Base-by-base conservation (phyloP, 2,329 filamentous ascomycete genomes). In the Penicillium janthinellum region DNA sequence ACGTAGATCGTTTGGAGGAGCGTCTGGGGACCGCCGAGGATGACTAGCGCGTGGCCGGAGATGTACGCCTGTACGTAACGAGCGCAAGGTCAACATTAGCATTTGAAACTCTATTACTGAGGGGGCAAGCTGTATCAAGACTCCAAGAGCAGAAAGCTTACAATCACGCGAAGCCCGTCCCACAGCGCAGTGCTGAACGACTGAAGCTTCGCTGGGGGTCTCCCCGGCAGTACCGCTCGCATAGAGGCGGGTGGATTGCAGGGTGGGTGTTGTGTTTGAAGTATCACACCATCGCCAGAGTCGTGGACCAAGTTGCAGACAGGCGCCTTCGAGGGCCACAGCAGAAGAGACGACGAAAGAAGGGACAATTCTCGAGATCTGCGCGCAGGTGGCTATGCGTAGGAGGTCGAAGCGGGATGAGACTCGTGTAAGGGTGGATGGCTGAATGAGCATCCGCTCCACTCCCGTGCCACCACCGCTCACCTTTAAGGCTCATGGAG, bases 1-100 rank as follows among this genome's bases (percentile, higher is more conserved):
- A 95, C 88, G 79, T 96, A 96, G 67, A 96, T 89, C 4, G 93
- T 97, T 76, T 99, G 95, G 37, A 96, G 78, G 64, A 97, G 86
- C 56, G 85, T 85, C 62, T 88, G 83, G 54, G 90, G 85, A 53
- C 87, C 89, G 71, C 86, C 85, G 67, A 98, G 87, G 69, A 99
- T 88, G 55, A 95, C 87, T 65, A 98, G 86, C 62, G 91, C 91
- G 77, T 89, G 90, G 70, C 94, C 94, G 61, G 91, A 95, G 66
- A 97, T 90, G 78, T 98, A 99, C 54, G 87, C 86, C 91, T 96
- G 70, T 34, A 47, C 45, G 57, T 52, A 50, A 59, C 34, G 57
- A 59, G 63, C 63, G 54, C 51, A 52, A 39, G 57, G 59, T 53
- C 39, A 45, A 41, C 56, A 54, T 64, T 39, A 57, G 55, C 64